Percentiles rank a stretch among this genome's conserved stretches.
These are phyloP conservation scores for Globisporangium orthogonon DNA, from an alignment of 352 stramenopile genomes.

Conservation along the genomic window DNA sequence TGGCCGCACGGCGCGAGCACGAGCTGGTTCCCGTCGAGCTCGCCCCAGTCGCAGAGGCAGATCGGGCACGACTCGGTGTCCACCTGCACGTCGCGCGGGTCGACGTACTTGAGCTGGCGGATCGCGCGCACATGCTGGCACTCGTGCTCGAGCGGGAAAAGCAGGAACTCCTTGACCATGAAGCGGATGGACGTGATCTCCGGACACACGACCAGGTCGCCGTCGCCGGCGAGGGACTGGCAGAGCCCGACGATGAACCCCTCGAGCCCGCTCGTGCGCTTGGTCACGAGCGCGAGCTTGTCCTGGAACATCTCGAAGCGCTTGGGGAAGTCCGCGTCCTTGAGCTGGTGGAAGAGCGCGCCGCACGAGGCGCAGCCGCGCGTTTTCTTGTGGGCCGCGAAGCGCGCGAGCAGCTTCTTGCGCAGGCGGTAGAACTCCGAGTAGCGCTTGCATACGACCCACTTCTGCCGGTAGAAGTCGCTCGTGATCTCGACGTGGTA, in stretches of 20 bases:
- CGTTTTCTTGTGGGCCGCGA: conserved; percentile 54
- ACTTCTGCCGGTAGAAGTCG: conserved; percentile 87
- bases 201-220: conserved; percentile 44
- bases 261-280: conserved; percentile 61
- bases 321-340: conserved; percentile 64
- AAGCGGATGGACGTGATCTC: conserved; percentile 67
- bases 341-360: conserved; percentile 47
- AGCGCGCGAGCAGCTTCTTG: conserved; percentile 56
- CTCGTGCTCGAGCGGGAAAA: conserved; percentile 81
- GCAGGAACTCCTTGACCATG: conserved; percentile 76
- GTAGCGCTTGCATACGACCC: conserved; percentile 85
- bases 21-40: conserved; percentile 78
- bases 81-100: conserved; percentile 72
- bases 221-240: conserved; percentile 51
- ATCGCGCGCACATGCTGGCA: conserved; percentile 76
- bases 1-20: conserved; percentile 77
- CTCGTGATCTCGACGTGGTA: conserved; percentile 85
- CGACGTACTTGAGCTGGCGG: conserved; percentile 79
- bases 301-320: conserved; percentile 77
- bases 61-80: conserved; percentile 81
- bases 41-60: conserved; percentile 77
- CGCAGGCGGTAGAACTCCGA: conserved; percentile 82
- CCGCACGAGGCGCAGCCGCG: conserved; percentile 46
- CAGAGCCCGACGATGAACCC: conserved; percentile 75
- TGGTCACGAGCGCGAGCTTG: conserved; percentile 41